phyloP scores from a whole-genome alignment of 805 yeast species.

The Cyberlindnera nakhonratchasimensis region DNA sequence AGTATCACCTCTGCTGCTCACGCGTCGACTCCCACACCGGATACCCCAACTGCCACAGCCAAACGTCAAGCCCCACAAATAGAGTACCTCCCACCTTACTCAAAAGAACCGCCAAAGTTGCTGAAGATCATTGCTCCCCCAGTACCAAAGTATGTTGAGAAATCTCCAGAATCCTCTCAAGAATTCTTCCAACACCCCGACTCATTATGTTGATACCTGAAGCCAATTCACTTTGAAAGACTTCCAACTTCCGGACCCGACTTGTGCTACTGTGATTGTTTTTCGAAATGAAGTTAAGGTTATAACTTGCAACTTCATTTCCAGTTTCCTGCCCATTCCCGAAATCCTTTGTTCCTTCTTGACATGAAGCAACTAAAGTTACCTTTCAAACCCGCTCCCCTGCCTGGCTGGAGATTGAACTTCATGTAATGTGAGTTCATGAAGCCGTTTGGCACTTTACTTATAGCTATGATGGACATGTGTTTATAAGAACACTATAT shows the following conservation, averaged over 20 bases:
- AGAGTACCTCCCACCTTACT: constrained; percentile 9
- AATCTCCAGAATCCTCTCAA: neutral
- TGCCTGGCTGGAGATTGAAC: constrained; percentile 3
- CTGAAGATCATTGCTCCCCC: constrained; percentile 10
- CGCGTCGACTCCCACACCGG: neutral
- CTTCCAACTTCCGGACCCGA: neutral
- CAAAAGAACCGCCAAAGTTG: constrained; percentile 7
- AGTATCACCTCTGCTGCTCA: neutral
- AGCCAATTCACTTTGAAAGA: neutral
- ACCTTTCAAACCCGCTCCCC: constrained; percentile 1
- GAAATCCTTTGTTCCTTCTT: too few species aligned
- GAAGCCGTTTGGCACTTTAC: constrained; percentile 4
- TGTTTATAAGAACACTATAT: too few species aligned
- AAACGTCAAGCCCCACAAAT: neutral
- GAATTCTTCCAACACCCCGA: constrained; percentile 1
- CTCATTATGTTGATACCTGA: constrained; percentile 5
- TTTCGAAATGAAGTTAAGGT: too few species aligned
- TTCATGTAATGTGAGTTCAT: neutral
- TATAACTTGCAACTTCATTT: too few species aligned
- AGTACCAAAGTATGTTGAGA: constrained; percentile 3
- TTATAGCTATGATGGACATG: constrained; percentile 1
- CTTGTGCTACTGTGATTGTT: too few species aligned
- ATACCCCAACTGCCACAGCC: neutral
- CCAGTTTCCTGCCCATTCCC: too few species aligned
- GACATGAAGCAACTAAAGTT: too few species aligned